These are phyloP conservation scores for Passalora sequoiae DNA, from an alignment of 2,329 filamentous ascomycete species.

Conservation along the genomic window DNA sequence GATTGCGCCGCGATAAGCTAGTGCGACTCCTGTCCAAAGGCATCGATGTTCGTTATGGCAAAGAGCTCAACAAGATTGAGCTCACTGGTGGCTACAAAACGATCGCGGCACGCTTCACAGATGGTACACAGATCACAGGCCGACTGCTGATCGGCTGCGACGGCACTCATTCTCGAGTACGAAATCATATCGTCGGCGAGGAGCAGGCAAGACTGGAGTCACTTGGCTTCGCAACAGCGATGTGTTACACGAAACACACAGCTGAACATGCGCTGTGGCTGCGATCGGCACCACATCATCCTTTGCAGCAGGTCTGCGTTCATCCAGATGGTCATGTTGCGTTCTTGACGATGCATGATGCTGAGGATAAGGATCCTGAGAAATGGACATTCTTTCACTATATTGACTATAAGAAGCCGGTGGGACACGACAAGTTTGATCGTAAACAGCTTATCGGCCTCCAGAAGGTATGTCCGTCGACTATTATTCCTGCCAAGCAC, in stretches of 20 bases:
- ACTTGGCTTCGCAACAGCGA: slow-evolving; percentile 15
- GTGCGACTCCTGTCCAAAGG: slow-evolving; percentile 8
- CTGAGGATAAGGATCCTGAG: slow-evolving; percentile 6
- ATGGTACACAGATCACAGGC: slow-evolving; percentile 16
- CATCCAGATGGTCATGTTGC: slow-evolving; percentile 8
- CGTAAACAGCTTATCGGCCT: slow-evolving; percentile 6
- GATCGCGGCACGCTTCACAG: slow-evolving; percentile 18
- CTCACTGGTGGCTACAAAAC: slow-evolving; percentile 8
- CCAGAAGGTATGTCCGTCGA: no score
- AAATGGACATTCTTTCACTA: slow-evolving; percentile 14
- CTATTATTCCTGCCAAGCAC: no score
- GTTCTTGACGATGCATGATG: slow-evolving; percentile 12
- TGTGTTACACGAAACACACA: slow-evolving; percentile 16
- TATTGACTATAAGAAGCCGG: slow-evolving; percentile 13
- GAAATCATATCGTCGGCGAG: slow-evolving; percentile 14
- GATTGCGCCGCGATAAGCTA: slow-evolving; percentile 14
- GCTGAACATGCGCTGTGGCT: slow-evolving; percentile 11
- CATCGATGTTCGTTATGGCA: slow-evolving; percentile 16
- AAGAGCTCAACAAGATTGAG: slow-evolving; percentile 8
- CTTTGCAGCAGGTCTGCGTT: slow-evolving; percentile 14
- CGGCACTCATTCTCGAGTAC: slow-evolving; percentile 22
- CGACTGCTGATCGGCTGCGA: slow-evolving; percentile 23
- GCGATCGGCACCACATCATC: slow-evolving; percentile 10
- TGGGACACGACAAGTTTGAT: slow-evolving; percentile 5
- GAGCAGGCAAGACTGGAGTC: slow-evolving; percentile 4